Conservation (phyloP, 345 rosid genomes). For the Durio zibethinus region DNA sequence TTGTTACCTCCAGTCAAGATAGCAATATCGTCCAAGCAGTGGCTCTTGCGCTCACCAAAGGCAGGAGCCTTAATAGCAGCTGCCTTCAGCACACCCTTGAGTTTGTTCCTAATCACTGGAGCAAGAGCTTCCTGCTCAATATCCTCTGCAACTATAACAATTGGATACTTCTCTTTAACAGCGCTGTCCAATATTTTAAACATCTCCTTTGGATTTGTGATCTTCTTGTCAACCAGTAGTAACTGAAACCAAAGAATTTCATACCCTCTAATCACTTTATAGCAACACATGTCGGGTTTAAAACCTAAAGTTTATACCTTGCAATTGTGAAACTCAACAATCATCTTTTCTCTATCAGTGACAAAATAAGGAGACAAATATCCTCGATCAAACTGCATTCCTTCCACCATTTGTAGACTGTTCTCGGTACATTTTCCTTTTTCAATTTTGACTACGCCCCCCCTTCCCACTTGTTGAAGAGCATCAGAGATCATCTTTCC, state of each 20-base stretch:
- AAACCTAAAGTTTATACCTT: conserved; percentile 49
- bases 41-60: conserved; percentile 86
- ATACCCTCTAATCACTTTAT: conserved; percentile 29
- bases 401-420: conserved; percentile 66
- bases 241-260: conserved; percentile 52
- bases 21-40: conserved; percentile 85
- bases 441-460: conserved; percentile 73
- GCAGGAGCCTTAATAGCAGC: conserved; percentile 93
- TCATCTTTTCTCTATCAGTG: conserved; percentile 62
- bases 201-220: conserved; percentile 74
- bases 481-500: conserved; percentile 81
- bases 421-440: conserved; percentile 55
- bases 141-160: conserved; percentile 76
- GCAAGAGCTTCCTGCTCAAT: conserved; percentile 80
- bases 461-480: conserved; percentile 60
- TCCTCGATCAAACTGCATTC: conserved; percentile 91
- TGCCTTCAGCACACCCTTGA: conserved; percentile 67
- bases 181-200: conserved; percentile 81
- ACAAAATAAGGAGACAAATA: conserved; percentile 82
- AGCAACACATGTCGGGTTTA: conserved; percentile 18
- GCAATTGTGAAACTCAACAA: conserved; percentile 66
- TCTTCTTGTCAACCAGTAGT: conserved; percentile 83
- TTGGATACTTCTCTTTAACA: conserved; percentile 76
- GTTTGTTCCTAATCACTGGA: conserved; percentile 80
- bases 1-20: conserved; percentile 84